Evolutionary conservation across 805 yeast species (phyloP).

Genomic region (Vanderwaltozyma tropicalis): DNA sequence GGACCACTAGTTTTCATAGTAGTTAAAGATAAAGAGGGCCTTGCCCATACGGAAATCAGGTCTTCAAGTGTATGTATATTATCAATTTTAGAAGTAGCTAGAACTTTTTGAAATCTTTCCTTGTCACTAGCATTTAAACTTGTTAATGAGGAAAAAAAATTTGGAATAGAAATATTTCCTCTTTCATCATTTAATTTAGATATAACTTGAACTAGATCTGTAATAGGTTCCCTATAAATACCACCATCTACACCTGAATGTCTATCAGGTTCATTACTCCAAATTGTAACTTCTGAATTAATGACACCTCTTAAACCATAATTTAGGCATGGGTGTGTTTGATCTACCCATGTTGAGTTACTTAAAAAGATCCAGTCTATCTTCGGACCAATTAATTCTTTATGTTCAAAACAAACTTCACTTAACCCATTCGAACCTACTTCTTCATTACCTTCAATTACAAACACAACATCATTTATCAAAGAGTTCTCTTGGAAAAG

Average conservation of each 20-base stretch:
- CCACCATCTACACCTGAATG: conserved; percentile 98
- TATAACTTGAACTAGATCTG: conserved; percentile 68
- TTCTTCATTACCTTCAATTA: conserved; percentile 94
- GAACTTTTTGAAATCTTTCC: conserved; percentile 50
- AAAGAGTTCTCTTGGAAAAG: conserved; percentile 42
- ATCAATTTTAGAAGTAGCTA: conserved; percentile 29
- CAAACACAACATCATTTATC: conserved; percentile 63
- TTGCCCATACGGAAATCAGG: conserved; percentile 74
- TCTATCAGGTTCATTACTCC: conserved; percentile 71
- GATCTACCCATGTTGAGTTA: conserved; percentile 92
- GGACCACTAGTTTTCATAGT: conserved; percentile 84
- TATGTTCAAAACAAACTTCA: conserved; percentile 45
- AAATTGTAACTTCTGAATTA: conserved; percentile 61
- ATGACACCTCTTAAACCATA: conserved; percentile 91
- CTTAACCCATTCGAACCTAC: conserved; percentile 83
- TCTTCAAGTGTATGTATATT: conserved; percentile 33
- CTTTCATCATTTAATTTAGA: conserved; percentile 50
- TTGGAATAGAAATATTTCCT: conserved; percentile 52
- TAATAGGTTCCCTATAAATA: conserved; percentile 74
- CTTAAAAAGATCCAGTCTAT: conserved; percentile 86
- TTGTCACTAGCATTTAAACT: conserved; percentile 50
- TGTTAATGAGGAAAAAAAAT: conserved; percentile 58
- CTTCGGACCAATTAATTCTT: conserved; percentile 44
- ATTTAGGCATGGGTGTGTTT: conserved; percentile 78
- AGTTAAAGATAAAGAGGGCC: conserved; percentile 83